These are phyloP conservation scores for Malassezia caprae DNA, from an alignment of 1,284 basidiomycete genomes.

Conservation along the genomic window DNA sequence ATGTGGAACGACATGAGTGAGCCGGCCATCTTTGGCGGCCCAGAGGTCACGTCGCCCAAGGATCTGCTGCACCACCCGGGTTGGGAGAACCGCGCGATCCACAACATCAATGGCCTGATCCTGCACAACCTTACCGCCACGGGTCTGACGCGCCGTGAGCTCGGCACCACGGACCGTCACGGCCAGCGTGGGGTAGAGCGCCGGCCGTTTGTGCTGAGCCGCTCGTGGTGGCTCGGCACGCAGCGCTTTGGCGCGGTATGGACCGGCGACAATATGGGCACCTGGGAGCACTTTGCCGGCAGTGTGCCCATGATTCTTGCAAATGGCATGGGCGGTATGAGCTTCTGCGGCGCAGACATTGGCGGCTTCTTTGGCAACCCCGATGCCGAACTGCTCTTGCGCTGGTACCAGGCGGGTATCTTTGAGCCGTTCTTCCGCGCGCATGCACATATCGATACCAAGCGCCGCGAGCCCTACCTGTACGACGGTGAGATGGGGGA, in stretches of 20 bases:
- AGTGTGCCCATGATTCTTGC: slow-evolving; percentile 88
- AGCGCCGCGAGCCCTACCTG: slow-evolving; percentile 88
- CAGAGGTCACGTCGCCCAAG: slow-evolving; percentile 92
- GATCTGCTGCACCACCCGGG: slow-evolving; percentile 83
- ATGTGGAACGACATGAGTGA: slow-evolving; percentile 99
- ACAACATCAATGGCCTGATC: slow-evolving; percentile 64
- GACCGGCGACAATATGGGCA: slow-evolving; percentile 96
- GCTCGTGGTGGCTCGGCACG: slow-evolving; percentile 87
- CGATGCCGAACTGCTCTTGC: slow-evolving; percentile 78
- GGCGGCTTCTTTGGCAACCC: slow-evolving; percentile 99
- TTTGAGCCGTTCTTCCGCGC: slow-evolving; percentile 97
- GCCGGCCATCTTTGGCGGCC: slow-evolving; percentile 95
- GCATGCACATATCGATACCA: slow-evolving; percentile 95
- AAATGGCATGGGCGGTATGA: slow-evolving; percentile 84
- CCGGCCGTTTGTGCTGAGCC: slow-evolving; percentile 80
- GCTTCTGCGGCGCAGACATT: slow-evolving; percentile 85
- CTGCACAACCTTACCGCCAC: slow-evolving; percentile 70
- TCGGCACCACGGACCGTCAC: slow-evolving; percentile 57
- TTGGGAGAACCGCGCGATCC: slow-evolving; percentile 94
- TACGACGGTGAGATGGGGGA: slow-evolving; percentile 77
- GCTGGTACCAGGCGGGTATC: slow-evolving; percentile 92
- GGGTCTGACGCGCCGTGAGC: slow-evolving; percentile 66
- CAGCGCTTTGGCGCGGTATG: slow-evolving; percentile 94
- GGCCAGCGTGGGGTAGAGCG: slow-evolving; percentile 28
- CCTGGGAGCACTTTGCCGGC: slow-evolving; percentile 92